Evolutionary conservation across 2,329 filamentous ascomycete species (phyloP).

Genomic region (Diaporthe citriasiana): DNA sequence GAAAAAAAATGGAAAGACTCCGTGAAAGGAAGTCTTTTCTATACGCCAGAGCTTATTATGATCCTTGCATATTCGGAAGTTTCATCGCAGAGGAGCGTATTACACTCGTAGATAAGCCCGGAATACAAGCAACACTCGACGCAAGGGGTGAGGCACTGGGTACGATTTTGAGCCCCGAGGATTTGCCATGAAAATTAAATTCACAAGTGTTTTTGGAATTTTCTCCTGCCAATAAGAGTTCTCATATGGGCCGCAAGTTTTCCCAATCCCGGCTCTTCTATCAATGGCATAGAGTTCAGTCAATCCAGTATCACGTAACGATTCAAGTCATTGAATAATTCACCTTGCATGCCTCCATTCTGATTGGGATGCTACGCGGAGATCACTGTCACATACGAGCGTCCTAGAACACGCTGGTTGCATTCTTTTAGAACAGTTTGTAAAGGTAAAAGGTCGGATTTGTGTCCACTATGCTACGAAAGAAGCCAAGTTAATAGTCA

Average conservation of each 20-base stretch:
- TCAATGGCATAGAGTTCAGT: not conserved
- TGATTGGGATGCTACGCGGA: not conserved
- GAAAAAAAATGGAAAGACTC: not conserved
- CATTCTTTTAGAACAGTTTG: not conserved
- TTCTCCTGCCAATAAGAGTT: not conserved
- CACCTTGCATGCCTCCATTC: too few relatives aligned
- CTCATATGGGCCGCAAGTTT: not conserved
- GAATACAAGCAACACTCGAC: too few relatives aligned
- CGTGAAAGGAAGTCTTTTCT: too few relatives aligned
- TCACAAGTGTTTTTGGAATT: not conserved
- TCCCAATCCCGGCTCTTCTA: not conserved
- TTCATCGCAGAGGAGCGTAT: not conserved
- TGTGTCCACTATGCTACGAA: not conserved
- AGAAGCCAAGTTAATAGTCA: too few relatives aligned
- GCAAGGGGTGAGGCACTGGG: not conserved
- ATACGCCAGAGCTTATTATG: not conserved
- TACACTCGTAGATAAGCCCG: too few relatives aligned
- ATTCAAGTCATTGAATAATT: not conserved
- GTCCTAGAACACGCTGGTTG: not conserved
- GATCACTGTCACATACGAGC: accelerated
- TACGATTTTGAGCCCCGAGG: not conserved
- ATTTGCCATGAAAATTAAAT: too few relatives aligned
- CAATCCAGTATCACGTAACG: too few relatives aligned
- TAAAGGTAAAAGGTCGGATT: not conserved
- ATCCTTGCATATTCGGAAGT: not conserved